Conservation (phyloP, 176 grass and related monocot species). For the Carex myosuroides region DNA sequence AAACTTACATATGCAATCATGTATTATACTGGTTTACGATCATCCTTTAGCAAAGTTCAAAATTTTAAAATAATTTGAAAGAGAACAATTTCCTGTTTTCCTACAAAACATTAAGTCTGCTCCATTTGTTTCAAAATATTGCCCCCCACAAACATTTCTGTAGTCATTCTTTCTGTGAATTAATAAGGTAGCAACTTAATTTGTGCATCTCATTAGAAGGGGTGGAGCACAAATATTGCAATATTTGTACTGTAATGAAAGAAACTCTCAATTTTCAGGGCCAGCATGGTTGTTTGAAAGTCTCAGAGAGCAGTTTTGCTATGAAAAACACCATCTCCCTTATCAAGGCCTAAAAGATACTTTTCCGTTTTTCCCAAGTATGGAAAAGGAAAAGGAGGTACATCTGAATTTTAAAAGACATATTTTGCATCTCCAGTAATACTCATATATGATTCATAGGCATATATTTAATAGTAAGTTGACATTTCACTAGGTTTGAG, state of each 20-base stretch:
- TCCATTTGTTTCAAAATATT: not conserved
- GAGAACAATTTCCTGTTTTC: not conserved
- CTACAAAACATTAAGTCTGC: not conserved
- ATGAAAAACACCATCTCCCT: not conserved
- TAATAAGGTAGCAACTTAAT: not conserved
- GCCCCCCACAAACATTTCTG: not conserved
- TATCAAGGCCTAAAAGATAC: not conserved
- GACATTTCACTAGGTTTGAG: not conserved
- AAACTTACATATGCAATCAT: not conserved
- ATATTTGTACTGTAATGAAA: not conserved
- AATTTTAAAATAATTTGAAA: not conserved
- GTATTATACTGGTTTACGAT: not conserved
- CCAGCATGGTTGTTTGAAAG: not conserved
- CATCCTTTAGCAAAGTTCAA: not conserved
- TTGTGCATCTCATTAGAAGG: not conserved
- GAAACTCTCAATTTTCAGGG: not conserved
- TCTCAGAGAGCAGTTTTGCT: not conserved
- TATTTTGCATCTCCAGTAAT: not conserved
- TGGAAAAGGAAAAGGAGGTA: not conserved
- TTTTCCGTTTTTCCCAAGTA: not conserved
- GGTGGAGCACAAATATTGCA: not conserved
- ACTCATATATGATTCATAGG: not conserved
- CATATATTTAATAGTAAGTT: not conserved
- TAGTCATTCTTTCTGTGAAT: not conserved
- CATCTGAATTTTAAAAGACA: not conserved